A percentile compares a stretch with the other conserved stretches of the same genome.
Evolutionary conservation across 164 flowering plant species (phyloP).

Genomic region (Annona squamosa): DNA sequence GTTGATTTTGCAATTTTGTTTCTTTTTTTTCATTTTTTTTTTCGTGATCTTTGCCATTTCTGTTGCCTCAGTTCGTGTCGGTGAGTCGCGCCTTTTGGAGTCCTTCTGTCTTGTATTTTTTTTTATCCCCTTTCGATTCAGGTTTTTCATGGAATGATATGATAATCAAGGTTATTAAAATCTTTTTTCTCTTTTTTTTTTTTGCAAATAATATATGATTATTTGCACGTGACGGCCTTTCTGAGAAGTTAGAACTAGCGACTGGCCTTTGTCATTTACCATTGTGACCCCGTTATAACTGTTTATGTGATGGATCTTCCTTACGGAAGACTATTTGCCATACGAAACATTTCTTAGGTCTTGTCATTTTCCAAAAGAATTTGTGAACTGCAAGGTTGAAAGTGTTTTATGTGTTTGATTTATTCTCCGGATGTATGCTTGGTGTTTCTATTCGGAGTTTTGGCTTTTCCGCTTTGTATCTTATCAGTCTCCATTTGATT

Average conservation of each 20-base stretch:
- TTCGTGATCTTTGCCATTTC: background rate
- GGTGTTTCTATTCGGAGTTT: background rate
- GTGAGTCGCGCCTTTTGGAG: background rate
- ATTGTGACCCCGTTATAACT: background rate
- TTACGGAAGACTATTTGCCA: background rate
- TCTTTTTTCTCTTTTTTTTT: too few relatives aligned
- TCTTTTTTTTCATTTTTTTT: too few relatives aligned
- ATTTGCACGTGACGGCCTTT: too few relatives aligned
- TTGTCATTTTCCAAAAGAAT: background rate
- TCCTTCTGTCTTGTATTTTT: background rate
- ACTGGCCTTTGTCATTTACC: background rate
- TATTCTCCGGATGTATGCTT: background rate
- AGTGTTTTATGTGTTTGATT: background rate
- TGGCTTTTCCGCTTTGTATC: background rate
- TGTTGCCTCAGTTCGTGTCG: background rate
- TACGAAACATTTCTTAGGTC: background rate
- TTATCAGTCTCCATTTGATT: background rate
- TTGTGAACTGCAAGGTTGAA: background rate
- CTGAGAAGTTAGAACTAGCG: background rate
- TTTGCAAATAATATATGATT: too few relatives aligned
- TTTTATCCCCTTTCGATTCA: background rate
- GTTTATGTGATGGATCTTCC: background rate
- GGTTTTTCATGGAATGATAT: background rate
- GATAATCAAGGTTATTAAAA: background rate
- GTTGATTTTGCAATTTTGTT: background rate